phyloP scores from a whole-genome alignment of 1,139 yeast species.

The Yamadazyma aaseri region DNA sequence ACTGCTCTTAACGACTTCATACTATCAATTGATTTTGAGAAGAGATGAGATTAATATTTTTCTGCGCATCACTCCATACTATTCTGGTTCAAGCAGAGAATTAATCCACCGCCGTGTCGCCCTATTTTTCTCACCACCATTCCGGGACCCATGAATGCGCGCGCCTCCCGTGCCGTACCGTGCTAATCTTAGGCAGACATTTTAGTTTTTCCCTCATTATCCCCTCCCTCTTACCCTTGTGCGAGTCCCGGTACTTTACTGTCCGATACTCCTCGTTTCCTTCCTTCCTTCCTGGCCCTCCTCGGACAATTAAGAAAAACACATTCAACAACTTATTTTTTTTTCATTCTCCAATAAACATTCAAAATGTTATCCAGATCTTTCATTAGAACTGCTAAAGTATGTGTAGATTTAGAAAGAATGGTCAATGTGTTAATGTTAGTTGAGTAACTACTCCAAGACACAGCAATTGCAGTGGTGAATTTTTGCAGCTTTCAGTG shows the following conservation, averaged over 20 bases:
- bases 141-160: background rate
- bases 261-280: slow-evolving; percentile 1
- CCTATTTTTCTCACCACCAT: background rate
- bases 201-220: background rate
- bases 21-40: slow-evolving; percentile 1
- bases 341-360: background rate
- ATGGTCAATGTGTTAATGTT: background rate
- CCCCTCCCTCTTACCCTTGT: background rate
- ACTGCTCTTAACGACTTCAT: slow-evolving; percentile 5
- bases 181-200: background rate
- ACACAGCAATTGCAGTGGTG: slow-evolving; percentile 1
- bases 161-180: background rate
- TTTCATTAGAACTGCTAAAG: slow-evolving; percentile 45
- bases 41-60: slow-evolving; percentile 7
- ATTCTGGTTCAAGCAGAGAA: no score
- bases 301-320: background rate
- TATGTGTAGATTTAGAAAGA: slow-evolving; percentile 36
- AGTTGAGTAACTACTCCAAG: no score
- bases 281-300: background rate
- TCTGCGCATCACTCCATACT: no score
- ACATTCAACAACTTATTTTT: slow-evolving; percentile 1
- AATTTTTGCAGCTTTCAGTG: background rate
- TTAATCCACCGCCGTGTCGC: no score
- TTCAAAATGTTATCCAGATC: slow-evolving; percentile 18
- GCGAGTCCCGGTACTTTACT: slow-evolving; percentile 2